Base-by-base conservation (phyloP, 2,329 filamentous ascomycete genomes). In the Ilyonectria destructans region DNA sequence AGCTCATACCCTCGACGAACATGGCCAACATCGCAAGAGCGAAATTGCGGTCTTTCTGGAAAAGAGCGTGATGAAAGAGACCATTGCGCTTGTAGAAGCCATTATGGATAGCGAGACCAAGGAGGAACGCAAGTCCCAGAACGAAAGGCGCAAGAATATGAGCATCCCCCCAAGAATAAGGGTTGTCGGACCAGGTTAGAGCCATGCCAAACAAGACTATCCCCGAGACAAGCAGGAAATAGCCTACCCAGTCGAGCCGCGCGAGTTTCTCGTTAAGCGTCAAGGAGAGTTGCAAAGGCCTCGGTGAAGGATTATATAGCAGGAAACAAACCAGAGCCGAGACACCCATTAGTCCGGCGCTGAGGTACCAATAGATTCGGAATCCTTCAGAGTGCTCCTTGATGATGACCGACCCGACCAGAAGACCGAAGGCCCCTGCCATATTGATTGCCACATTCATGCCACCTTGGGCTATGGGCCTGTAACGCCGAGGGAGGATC, bases 31-130 rank as follows among this genome's bases (percentile, higher is more conserved):
- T 61, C 0, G 79, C 74, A 60, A 83, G 75, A 21, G 77, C 37
- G 58, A 82, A 83, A 67, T 82, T 82, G 45, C 80, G 74, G 62
- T 77, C 75, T 48, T 33, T 62, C 17, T 69, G 63, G 74, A 82
- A 83, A 2, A 83, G 75, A 3, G 74, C 78, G 65, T 83, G 81
- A 62, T 83, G 80, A 62, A 82, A 81, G 77, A 83, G 77, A 31
- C 81, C 81, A 58, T 82, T 80, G 31, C 69, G 78, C 69, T 80
- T 81, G 19, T 35, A 21, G 12, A n/a, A 19, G 19, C 33, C 43
- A 23, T 21, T 33, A 19, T 46, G 9, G 57, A 59, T 23, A 49
- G 26, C 29, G 29, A 59, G 43, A 17, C 74, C 5, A 35, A 35
- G 2, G 12, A 68, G 58, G 10, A 79, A 62, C 12, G 69, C 70